phyloP scores from a whole-genome alignment of 768 basidiomycete species.

The Lactifluus subvellereus region DNA sequence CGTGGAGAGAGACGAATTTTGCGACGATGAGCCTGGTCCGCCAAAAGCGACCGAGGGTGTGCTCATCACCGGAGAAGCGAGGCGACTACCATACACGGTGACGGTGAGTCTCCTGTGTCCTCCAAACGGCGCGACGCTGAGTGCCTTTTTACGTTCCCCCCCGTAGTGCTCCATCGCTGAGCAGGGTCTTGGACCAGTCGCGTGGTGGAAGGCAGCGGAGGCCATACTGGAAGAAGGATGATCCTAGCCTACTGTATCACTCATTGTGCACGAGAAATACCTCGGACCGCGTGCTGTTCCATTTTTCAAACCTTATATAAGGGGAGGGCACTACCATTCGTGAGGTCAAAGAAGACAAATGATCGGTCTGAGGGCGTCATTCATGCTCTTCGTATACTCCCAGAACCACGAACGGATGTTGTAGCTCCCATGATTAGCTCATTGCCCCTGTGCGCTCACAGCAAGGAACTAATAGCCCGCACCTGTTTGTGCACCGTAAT shows the following conservation, averaged over 20 bases:
- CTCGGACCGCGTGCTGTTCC: too few relatives aligned
- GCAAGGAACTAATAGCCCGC: not conserved
- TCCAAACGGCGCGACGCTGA: too few relatives aligned
- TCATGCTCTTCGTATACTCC: not conserved
- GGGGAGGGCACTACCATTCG: too few relatives aligned
- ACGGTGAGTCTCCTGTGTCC: slow-evolving; percentile 41
- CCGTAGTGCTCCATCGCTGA: slow-evolving; percentile 73
- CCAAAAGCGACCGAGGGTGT: slow-evolving; percentile 71
- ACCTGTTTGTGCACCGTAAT: too few relatives aligned
- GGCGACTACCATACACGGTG: slow-evolving; percentile 61
- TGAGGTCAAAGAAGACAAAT: not conserved
- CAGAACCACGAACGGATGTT: not conserved
- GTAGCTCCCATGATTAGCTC: not conserved
- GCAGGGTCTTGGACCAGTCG: slow-evolving; percentile 69
- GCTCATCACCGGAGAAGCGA: slow-evolving; percentile 43
- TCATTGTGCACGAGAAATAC: not conserved
- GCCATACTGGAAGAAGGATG: slow-evolving; percentile 39
- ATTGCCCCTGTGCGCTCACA: not conserved
- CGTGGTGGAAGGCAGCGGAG: slow-evolving; percentile 64
- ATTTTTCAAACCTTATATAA: too few relatives aligned
- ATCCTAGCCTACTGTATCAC: not conserved
- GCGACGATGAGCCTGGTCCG: slow-evolving; percentile 81
- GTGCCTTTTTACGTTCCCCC: not conserved
- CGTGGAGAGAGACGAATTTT: slow-evolving; percentile 77
- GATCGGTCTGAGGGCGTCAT: not conserved